Evolutionary conservation across 2,329 filamentous ascomycete genomes (phyloP), one percentile per base, ranked within the genome.

Genomic region (Xylaria polymorpha): DNA sequence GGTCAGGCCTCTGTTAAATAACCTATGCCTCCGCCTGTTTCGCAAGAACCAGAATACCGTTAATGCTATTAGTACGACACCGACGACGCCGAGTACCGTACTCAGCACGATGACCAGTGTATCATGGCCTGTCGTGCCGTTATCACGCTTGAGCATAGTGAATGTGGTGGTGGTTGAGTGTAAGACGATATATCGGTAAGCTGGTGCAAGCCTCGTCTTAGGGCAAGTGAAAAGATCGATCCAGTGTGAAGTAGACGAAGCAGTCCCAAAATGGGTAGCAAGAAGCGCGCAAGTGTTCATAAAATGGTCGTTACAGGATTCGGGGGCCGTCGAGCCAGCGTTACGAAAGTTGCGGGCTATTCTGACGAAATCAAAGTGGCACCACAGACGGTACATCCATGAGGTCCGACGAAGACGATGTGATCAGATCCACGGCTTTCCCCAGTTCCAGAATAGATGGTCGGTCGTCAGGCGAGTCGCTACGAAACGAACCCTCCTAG

Each of bases 1-100:
- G 0, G 87, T 87, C 53, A 87, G 86, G 57, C 86, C 87, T 60
- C 88, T 81, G 60, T 83, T 82, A 72, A 87, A 83, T 64, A 89
- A 81, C 4, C 80, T 71, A 41, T 79, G 79, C 55, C 77, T 81
- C 56, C 81, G 82, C 50, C 82, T 79, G 48, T 78, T 80, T 18
- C 81, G 78, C 60, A 81, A 79, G 68, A 80, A 84, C 43, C 82
- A 73, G 55, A 84, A 75, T 2, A 82, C 71, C 20, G 76, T 74
- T 5, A 76, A 75, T 4, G 79, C 78, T 57, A 85, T 75, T 60
- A 83, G 58, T 18, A 82, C 71, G 37, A 85, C 72, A 10, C 80
- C 83, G 1, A 86, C 80, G 53, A 86, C 81, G n/a, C 83, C 83
- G 37, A 85, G 74, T 1, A 83, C 79, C 10, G 83, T 85, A 75